Base-by-base conservation (phyloP, 768 basidiomycete species). In the Serendipita vermifera region DNA sequence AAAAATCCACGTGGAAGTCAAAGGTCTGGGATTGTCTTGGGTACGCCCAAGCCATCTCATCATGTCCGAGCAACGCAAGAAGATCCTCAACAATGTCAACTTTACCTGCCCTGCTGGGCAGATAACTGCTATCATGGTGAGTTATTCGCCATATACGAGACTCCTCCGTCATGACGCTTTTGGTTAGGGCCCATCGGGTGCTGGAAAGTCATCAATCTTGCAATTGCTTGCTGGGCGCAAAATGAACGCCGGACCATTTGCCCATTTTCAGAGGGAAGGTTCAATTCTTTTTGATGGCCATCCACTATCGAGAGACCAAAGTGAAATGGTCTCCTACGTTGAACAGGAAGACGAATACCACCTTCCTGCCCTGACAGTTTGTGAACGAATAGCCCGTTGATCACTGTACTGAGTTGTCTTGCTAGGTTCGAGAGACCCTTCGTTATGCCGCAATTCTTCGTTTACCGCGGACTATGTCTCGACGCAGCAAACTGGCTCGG, bases 301-400 rank as follows among this genome's bases (percentile, higher is more conserved):
- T 26, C 59, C 60, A 17, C 13, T 29, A 22, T 57, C 60, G 33
- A 38, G 59, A 33, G 39, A 58, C 53, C 7, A 54, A 57, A 32
- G 61, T 41, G 29, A 54, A 38, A 31, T 59, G 55, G 59, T 69
- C 27, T 70, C 68, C 1, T 72, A 70, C 48, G 70, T 72, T 14
- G 68, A 72, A 56, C 71, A 73, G 63, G 70, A 71, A 38, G 72
- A 73, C 54, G 65, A 67, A 24, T 67, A 70, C 62, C 71, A 71
- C 63, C 60, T 72, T 2, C 68, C 70, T 0, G 69, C 67, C 2
- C 54, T 70, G 26, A 68, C 68, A 5, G 69, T 68, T 9, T 2
- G 32, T 38, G 3, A 22, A 11, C 24, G 9, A 22, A 20, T 51
- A 29, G 9, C 17, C 9, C 7, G 3, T 3, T 17, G 24, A 26